Evolutionary conservation across 805 yeast species (phyloP).

Genomic region (Candida germanica): DNA sequence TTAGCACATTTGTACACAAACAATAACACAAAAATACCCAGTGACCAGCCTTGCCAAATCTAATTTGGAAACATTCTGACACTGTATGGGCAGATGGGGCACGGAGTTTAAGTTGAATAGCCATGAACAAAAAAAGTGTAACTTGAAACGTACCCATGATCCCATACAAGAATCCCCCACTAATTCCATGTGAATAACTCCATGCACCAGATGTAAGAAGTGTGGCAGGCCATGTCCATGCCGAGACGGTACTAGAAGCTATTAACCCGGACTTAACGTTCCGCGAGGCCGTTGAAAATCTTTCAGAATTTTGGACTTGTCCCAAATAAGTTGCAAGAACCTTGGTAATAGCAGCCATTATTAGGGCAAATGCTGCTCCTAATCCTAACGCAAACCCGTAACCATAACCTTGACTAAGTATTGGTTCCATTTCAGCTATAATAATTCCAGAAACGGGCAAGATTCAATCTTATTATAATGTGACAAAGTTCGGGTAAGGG

Average conservation of each 20-base stretch:
- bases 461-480: not conserved
- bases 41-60: slow-evolving; percentile 28
- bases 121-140: slow-evolving; percentile 17
- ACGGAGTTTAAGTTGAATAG: slow-evolving; percentile 18
- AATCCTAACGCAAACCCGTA: slow-evolving; percentile 45
- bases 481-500: not conserved
- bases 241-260: slow-evolving; percentile 41
- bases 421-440: slow-evolving; percentile 3
- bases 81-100: slow-evolving; percentile 18
- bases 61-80: slow-evolving; percentile 18
- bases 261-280: slow-evolving; percentile 42
- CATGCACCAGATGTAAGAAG: slow-evolving; percentile 29
- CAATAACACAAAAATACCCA: slow-evolving; percentile 23
- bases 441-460: not conserved
- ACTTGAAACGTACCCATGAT: slow-evolving; percentile 26
- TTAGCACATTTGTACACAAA: slow-evolving; percentile 20
- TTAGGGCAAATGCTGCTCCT: slow-evolving; percentile 42
- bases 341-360: slow-evolving; percentile 33
- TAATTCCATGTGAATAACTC: slow-evolving; percentile 43
- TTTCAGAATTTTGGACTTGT: slow-evolving; percentile 42
- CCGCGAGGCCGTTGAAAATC: slow-evolving; percentile 44
- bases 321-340: slow-evolving; percentile 33
- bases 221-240: slow-evolving; percentile 47
- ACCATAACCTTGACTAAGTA: slow-evolving; percentile 22
- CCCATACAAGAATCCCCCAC: slow-evolving; percentile 37